Evolutionary conservation across 768 basidiomycete genomes (phyloP), one percentile per base, ranked within the genome.

Genomic region (Scleroderma bovista): DNA sequence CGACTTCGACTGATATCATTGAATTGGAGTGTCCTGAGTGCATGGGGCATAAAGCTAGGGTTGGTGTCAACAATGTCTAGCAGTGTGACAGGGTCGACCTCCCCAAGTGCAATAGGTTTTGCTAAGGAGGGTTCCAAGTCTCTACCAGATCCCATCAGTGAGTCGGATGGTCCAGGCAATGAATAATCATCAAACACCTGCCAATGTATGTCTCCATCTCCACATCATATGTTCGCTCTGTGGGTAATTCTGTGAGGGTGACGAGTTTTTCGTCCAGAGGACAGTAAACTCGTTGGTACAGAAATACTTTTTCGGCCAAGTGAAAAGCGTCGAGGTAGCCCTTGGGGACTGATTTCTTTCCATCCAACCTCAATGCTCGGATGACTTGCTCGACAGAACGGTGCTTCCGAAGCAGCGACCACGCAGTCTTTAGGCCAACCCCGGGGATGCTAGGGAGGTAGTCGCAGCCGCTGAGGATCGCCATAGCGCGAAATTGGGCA

Each of bases 341-440:
- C 33, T 70, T 66, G 1, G 95, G 93, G 5, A 99, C 84, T 7
- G 70, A 63, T 67, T 91, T 84, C 69, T 89, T 88, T 20, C 93
- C 93, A 60, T 95, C 93, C 40, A 91, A 65, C 51, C 78, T 76
- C 47, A 98, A 55, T 22, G 78, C 79, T 54, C 81, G 81, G 24
- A 98, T 72, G 32, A 86, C 88, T 61, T 87, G 88, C 60, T 93
- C 91, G 8, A 84, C 81, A 2, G 88, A 90, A 66, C 86, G 89
- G 77, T 89, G 80, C 64, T 89, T 91, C 60, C 85, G 75, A 56
- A 99, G 69, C 34, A 97, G 71, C 17, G 74, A 68, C 70, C 86
- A 88, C 6, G 96, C 93, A 12, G 91, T 98, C 76, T 96, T 98
- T 61, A 99, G 69, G 7, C 96, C 96, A 36, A 99, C 75, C 2